Evolutionary conservation across 345 rosid genomes (phyloP), one percentile per base, ranked within the genome.

Genomic region (Dipteronia dyeriana): DNA sequence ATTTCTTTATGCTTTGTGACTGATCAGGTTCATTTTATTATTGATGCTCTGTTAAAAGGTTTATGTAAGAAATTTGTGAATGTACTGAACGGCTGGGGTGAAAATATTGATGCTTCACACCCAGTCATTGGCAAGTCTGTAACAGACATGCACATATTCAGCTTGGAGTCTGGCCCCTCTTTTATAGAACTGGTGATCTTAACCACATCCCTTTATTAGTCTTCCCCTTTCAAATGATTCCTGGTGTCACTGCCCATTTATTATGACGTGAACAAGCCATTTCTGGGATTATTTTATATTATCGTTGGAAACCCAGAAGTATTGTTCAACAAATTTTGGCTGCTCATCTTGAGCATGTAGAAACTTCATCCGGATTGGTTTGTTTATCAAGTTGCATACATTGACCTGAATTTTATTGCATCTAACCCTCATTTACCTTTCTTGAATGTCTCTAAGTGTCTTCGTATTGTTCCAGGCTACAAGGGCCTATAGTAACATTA

Each of bases 131-230:
- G 38, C 38, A 34, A 34, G 38, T 6, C 38, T 34, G 38, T 34
- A 34, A 4, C 6, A 34, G 38, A 34, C 6, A 34, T 34, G 38
- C 38, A 34, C 38, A 34, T 34, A 34, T 34, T 4, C 5, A 34
- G 38, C 38, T 34, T 34, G 38, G 38, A 34, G 38, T 34, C 38
- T 5, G 16, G 13, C 54, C 41, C 61, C 41, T 8, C n/a, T 10
- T 13, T 70, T 70, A 23, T 49, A 70, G 22, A 25, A 14, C 41
- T 25, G 51, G 14, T 69, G 73, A 69, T 69, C 71, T 45, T 69
- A 47, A 69, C 59, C 16, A 13, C 20, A 17, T 11, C 23, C 8
- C 14, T 23, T 34, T 66, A 38, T 19, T 19, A 38, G 20, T 14
- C 14, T 66, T 22, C 70, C 49, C 14, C 43, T 34, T 66, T n/a